phyloP scores from a whole-genome alignment of 2,329 filamentous ascomycete genomes.

The Venturiaceae sp. region DNA sequence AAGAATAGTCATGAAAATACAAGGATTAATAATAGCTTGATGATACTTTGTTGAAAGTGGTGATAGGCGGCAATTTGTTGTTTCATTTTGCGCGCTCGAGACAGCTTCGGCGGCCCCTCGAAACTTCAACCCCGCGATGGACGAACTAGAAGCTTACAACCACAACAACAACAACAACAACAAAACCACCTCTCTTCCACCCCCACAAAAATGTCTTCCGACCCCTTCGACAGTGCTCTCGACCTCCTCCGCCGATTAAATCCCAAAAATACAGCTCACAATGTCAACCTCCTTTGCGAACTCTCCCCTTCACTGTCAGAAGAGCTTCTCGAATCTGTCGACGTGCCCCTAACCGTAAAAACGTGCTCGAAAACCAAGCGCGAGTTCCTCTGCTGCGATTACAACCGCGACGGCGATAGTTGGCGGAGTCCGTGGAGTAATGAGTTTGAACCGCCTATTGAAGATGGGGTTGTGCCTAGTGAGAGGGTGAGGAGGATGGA shows the following conservation, averaged over 20 bases:
- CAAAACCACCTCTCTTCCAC: background rate
- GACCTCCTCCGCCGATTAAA: constrained; percentile 97
- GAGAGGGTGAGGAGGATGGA: constrained; percentile 8
- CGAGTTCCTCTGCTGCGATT: constrained; percentile 97
- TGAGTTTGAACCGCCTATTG: constrained; percentile 86
- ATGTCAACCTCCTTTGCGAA: constrained; percentile 80
- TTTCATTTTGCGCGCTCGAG: too few species aligned
- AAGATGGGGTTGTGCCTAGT: constrained; percentile 35
- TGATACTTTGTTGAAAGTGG: background rate
- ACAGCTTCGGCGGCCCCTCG: background rate
- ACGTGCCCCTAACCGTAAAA: constrained; percentile 82
- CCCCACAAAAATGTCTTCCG: constrained; percentile 36
- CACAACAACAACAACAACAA: background rate
- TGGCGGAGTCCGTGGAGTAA: constrained; percentile 99
- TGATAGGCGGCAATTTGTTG: background rate
- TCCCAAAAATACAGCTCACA: constrained; percentile 79
- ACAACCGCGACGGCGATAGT: constrained; percentile 97
- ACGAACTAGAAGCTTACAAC: background rate
- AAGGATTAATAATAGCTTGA: background rate
- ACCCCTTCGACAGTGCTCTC: constrained; percentile 67
- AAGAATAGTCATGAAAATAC: background rate
- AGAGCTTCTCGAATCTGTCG: constrained; percentile 94
- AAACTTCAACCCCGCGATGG: background rate
- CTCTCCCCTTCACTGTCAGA: constrained; percentile 89
- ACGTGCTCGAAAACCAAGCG: constrained; percentile 82